Evolutionary conservation across 192 early-diverging fungal species (phyloP).

Genomic region (Spizellomyces punctatus): DNA sequence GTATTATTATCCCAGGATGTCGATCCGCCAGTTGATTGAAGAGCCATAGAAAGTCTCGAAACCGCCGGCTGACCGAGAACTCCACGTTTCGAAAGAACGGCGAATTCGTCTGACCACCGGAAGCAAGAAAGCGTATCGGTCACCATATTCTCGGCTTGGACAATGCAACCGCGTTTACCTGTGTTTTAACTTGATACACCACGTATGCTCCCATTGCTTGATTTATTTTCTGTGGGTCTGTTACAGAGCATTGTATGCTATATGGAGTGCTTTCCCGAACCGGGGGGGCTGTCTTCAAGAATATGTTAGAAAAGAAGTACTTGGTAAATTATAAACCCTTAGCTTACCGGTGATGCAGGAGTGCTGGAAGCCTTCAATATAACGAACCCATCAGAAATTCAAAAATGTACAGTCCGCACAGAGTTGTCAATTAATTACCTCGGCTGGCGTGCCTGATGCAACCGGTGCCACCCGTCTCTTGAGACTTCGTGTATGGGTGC

Average conservation of each 20-base stretch:
- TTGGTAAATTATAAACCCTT: neutral
- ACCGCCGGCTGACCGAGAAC: slow-evolving; percentile 83
- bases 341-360: neutral
- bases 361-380: neutral
- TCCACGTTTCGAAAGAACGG: slow-evolving; percentile 76
- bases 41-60: slow-evolving; percentile 94
- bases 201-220: slow-evolving; percentile 86
- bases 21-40: slow-evolving; percentile 75
- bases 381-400: no score
- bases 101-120: slow-evolving; percentile 62
- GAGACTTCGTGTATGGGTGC: neutral
- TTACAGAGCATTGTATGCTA: slow-evolving; percentile 49
- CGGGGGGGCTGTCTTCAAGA: neutral
- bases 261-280: neutral
- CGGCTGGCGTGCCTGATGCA: no score
- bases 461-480: neutral
- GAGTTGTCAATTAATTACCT: no score
- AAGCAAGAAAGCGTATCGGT: neutral
- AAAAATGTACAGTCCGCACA: no score
- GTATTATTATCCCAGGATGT: slow-evolving; percentile 89
- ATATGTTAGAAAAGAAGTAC: neutral
- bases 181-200: slow-evolving; percentile 83
- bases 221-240: slow-evolving; percentile 88
- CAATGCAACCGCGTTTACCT: slow-evolving; percentile 43
- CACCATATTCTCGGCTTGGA: neutral